Conservation (phyloP, 1,284 basidiomycete genomes). For the Puccinia coronata region DNA sequence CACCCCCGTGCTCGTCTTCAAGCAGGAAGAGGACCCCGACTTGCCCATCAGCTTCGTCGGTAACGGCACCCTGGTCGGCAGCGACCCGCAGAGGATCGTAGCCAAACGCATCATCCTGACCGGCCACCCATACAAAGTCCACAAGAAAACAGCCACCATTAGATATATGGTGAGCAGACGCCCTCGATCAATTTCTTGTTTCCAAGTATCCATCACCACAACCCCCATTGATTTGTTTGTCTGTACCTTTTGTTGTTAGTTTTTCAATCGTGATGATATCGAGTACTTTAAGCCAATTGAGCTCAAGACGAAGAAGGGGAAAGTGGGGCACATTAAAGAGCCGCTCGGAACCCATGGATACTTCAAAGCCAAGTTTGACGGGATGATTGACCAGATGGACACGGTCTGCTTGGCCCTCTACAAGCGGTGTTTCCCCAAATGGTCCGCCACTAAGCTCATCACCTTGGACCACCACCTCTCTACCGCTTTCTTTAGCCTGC, state of each 20-base stretch:
- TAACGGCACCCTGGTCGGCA: slow-evolving; percentile 80
- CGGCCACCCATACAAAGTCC: slow-evolving; percentile 94
- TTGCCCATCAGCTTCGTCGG: slow-evolving; percentile 71
- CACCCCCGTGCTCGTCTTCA: slow-evolving; percentile 45
- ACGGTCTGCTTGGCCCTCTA: slow-evolving; percentile 87
- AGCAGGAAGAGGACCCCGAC: slow-evolving; percentile 52
- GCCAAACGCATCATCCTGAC: slow-evolving; percentile 91
- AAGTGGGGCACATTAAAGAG: slow-evolving; percentile 83
- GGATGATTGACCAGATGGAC: slow-evolving; percentile 93
- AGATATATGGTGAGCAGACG: slow-evolving; percentile 83
- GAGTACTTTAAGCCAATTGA: slow-evolving; percentile 91
- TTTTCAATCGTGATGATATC: slow-evolving; percentile 70
- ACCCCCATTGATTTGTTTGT: not conserved
- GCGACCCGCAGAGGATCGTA: slow-evolving; percentile 87
- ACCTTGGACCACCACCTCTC: slow-evolving; percentile 4
- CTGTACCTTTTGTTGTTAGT: not conserved
- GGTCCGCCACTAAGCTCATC: slow-evolving; percentile 59
- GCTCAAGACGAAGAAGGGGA: slow-evolving; percentile 87
- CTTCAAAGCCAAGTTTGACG: slow-evolving; percentile 92
- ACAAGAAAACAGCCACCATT: slow-evolving; percentile 95
- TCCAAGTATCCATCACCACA: not conserved
- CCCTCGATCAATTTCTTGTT: not conserved
- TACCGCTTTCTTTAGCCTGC: not conserved
- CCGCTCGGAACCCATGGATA: slow-evolving; percentile 97
- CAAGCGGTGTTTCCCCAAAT: slow-evolving; percentile 85